Evolutionary conservation across 345 rosid genomes (phyloP), one percentile per base, ranked within the genome.

Genomic region (Salix brachista): DNA sequence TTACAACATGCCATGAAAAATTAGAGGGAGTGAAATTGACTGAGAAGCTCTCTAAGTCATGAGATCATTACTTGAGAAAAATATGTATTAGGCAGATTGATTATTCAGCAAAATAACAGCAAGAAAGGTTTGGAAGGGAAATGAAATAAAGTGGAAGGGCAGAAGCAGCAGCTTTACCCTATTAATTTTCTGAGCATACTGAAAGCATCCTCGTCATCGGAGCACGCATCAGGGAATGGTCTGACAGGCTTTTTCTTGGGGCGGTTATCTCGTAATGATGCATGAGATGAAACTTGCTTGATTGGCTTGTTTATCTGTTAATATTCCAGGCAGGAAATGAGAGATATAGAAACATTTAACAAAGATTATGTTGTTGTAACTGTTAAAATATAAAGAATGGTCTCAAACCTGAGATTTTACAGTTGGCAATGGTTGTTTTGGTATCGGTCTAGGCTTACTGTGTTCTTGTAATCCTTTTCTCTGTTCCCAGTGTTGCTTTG

Each of bases 111-210:
- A 44, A 44, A 13, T 44, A 44, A 44, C 17, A 13, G 50, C 17
- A 3, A n/a, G 23, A 67, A 4, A n/a, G 16, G 21, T 52, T 4
- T 21, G 44, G 30, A 44, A 18, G 52, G 42, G 17, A 1, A 50
- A n/a, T 23, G 16, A n/a, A 13, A 11, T 16, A 74, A 6, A n/a
- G 10, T 4, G 23, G 60, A 30, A 65, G 37, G 1, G 54, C 32
- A 28, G 50, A 12, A 83, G 21, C 10, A 64, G 18, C 36, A 39
- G 46, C 39, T 39, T 80, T 84, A 87, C 98, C 80, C 81, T 28
- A 91, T 86, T 89, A 94, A 87, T 67, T 79, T 34, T 80, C 97
- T 89, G 72, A 94, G 80, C 81, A 86, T 81, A 69, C 34, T 50
- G 23, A 94, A 68, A 26, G 96, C 91, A 46, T 14, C 56, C 11